Conservation (phyloP, 78 protist genomes). For the Trichosphaerium sp. region DNA sequence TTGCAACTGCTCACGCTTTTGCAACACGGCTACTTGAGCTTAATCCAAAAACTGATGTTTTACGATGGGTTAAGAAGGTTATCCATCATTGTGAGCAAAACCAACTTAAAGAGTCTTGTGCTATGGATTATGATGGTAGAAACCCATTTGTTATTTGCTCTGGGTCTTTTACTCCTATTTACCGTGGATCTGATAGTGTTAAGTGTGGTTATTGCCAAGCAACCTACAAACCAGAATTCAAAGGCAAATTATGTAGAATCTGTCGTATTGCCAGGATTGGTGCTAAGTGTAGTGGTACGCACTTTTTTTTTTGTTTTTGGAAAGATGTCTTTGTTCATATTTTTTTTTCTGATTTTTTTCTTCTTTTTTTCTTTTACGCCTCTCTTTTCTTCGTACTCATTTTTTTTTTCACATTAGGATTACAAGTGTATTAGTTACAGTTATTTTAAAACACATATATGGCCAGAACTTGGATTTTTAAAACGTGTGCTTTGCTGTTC, state of each 20-base stretch:
- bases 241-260: conserved; percentile 50
- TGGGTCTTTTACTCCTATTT: conserved; percentile 55
- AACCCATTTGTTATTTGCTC: conserved; percentile 82
- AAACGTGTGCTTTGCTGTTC: too few relatives aligned
- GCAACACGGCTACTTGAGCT: conserved; percentile 75
- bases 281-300: conserved; percentile 1
- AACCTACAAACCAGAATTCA: conserved; percentile 33
- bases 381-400: too few relatives aligned
- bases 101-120: conserved; percentile 5
- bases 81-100: conserved; percentile 42
- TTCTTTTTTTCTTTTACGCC: too few relatives aligned
- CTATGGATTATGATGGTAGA: conserved; percentile 66
- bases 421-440: too few relatives aligned
- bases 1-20: conserved; percentile 55
- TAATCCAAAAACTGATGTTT: conserved; percentile 47
- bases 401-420: too few relatives aligned
- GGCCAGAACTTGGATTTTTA: too few relatives aligned
- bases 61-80: conserved; percentile 47
- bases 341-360: too few relatives aligned
- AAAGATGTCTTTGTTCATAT: too few relatives aligned
- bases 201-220: conserved; percentile 65
- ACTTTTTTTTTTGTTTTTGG: too few relatives aligned
- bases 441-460: too few relatives aligned
- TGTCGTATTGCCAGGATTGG: conserved; percentile 53
- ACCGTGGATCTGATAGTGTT: conserved; percentile 49